Evolutionary conservation across 2,329 filamentous ascomycete species (phyloP), one percentile per base, ranked within the genome.

Genomic region (Pseudovirgaria hyperparasitica): DNA sequence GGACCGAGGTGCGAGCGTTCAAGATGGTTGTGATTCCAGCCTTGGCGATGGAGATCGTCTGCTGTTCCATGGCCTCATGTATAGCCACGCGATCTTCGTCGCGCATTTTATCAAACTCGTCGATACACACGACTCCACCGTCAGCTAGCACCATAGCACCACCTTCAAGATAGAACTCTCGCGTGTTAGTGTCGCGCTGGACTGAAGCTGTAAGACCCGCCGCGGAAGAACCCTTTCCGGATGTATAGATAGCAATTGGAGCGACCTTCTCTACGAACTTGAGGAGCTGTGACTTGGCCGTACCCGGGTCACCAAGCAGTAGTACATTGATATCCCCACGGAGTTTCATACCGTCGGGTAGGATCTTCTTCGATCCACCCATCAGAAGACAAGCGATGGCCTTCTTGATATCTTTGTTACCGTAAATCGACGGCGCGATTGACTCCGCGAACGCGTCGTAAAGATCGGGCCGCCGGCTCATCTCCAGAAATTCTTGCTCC

Each of bases 71-170:
- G 32, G 90, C 90, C 69, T 98, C 90, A 65, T 98, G 90, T 40
- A 98, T 98, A 2, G 90, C 90, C 5, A 96, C 90, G 42, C 90
- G 72, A 45, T 98, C 90, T 54, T 98, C 90, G 50, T 98, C 90
- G 36, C 90, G 72, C 90, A 98, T 98, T 65, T 98, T 98, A 62
- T 98, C 90, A 49, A 98, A 98, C 58, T 98, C 90, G 49, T 98
- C 90, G 42, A 98, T 98, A 55, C 90, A 96, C 7, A 96, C 90
- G 1, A 96, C 87, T 43, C 90, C 90, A 3, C 86, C 86, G 40
- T 98, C 90, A 4, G 90, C 90, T 11, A 98, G 72, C 4, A 98
- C 90, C 90, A 98, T 96, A 17, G 90, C 90, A 57, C 90, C 90
- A 24, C 90, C 90, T 63, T 98, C 90, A 1, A 98, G 73, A 46